Percentiles rank a stretch among this genome's conserved stretches.
Evolutionary conservation across 2,329 filamentous ascomycete genomes (phyloP).

Genomic region (Ilyonectria robusta): DNA sequence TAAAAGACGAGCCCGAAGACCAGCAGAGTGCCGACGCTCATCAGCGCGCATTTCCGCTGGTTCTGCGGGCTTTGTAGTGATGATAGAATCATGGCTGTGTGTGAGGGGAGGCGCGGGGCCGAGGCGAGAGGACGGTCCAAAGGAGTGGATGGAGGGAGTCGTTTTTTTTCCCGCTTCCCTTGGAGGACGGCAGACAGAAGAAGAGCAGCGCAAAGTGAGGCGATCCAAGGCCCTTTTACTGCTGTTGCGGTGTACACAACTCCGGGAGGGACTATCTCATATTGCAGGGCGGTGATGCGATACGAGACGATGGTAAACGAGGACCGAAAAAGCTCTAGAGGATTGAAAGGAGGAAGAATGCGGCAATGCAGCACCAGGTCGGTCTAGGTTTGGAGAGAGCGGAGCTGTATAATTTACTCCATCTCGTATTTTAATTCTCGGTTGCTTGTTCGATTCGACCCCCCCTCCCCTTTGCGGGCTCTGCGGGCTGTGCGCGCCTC

Average conservation of each 20-base stretch:
- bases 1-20: slow-evolving; percentile 24
- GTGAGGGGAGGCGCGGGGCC: neutral
- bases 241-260: neutral
- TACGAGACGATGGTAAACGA: neutral
- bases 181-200: neutral
- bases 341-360: neutral
- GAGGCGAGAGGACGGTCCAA: neutral
- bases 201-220: neutral
- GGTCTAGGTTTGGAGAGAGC: neutral
- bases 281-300: neutral
- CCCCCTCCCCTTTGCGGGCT: neutral
- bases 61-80: neutral
- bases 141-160: neutral
- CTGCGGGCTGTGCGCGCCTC: neutral
- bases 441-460: neutral
- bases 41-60: slow-evolving; percentile 13
- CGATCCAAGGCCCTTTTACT: neutral
- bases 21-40: slow-evolving; percentile 10
- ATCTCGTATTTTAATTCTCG: neutral
- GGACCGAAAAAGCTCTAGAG: neutral
- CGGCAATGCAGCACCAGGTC: neutral
- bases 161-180: neutral
- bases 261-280: neutral
- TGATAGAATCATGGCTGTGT: neutral
- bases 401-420: neutral